Evolutionary conservation across 441 rosid species (phyloP), one percentile per base, ranked within the genome.

Genomic region (Theobroma grandiflorum): DNA sequence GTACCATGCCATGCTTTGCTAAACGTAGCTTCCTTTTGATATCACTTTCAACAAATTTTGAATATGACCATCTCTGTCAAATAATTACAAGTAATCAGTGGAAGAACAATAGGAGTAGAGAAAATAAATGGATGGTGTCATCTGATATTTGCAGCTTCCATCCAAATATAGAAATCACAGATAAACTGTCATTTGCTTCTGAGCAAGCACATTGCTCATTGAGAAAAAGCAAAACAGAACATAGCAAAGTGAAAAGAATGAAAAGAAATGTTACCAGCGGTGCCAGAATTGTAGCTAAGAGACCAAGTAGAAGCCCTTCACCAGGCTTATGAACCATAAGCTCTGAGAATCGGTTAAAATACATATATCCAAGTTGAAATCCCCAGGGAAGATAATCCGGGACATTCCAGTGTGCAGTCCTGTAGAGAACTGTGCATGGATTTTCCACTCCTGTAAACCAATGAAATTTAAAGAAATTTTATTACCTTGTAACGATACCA

Each of bases 1-100:
- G 93, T 26, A 89, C 85, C 92, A 90, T 85, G 18, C 91, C 87
- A 42, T 81, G 80, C 74, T 87, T 86, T 62, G 53, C 83, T 81
- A 88, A 55, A 0, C 47, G 85, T 45, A 79, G 88, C 80, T 82
- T 89, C 75, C 40, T 72, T 77, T 78, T 88, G n/a, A 90, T 78
- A 59, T 80, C 22, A 57, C 67, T 75, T 26, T 89, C 92, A 6
- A 89, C 83, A 35, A 88, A 86, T 65, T 83, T 91, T 3, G 91
- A 81, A 33, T 81, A 37, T 31, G 59, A 80, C 89, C 87, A 89
- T 68, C 86, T 84, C 91, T 89, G 85, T 76, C 31, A 64, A 49
- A 59, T 20, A 42, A 33, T 37, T 57, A 45, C 31, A 18, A 22
- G 11, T 2, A 49, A n/a, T 16, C 31, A 18, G 10, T 57, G 11